A percentile compares a stretch with the other conserved stretches of the same genome.
Evolutionary conservation across 371 early-diverging fungal species (phyloP).

Genomic region (Mucor velutinosus): DNA sequence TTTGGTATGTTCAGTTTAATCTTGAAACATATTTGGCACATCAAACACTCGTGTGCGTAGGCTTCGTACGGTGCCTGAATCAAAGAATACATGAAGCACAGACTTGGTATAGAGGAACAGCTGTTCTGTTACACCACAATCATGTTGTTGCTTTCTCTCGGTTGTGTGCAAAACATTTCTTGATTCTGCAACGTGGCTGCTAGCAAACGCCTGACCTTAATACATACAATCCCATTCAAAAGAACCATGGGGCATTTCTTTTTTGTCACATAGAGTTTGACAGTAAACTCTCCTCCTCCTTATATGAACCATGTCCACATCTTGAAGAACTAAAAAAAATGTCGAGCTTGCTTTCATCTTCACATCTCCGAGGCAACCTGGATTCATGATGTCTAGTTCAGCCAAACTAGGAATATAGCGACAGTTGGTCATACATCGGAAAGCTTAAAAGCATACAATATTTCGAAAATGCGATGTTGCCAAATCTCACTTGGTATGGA

Average conservation of each 20-base stretch:
- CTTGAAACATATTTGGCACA: slow-evolving; percentile 3
- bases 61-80: not conserved
- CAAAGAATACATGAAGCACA: slow-evolving; percentile 6
- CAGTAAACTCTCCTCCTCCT: too few relatives aligned
- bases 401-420: not conserved
- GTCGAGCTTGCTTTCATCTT: not conserved
- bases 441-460: not conserved
- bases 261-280: too few relatives aligned
- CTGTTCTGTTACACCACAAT: not conserved
- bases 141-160: not conserved
- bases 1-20: not conserved
- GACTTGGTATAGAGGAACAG: not conserved
- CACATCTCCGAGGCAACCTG: not conserved
- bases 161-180: not conserved
- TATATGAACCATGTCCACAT: too few relatives aligned
- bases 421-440: not conserved
- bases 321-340: too few relatives aligned
- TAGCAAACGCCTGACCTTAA: not conserved
- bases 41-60: not conserved
- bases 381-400: not conserved
- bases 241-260: not conserved
- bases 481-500: not conserved
- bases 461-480: not conserved
- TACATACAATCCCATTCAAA: not conserved
- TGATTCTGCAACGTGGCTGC: not conserved